Conservation (phyloP, 2,329 filamentous ascomycete genomes). For the Endoconidiophora laricicola region DNA sequence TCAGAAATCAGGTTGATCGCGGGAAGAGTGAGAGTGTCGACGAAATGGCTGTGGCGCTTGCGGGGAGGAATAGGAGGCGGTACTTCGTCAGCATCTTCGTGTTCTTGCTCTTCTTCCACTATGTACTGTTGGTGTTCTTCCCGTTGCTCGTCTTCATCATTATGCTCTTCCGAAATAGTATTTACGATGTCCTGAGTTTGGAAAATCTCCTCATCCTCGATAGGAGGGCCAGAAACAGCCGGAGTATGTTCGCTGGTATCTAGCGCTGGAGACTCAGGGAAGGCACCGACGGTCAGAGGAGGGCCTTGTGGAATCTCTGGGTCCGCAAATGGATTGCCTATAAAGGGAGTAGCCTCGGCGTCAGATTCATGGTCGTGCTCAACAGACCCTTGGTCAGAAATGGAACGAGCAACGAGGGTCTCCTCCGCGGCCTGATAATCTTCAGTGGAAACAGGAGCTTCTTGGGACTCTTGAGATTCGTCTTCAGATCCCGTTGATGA, state of each 20-base stretch:
- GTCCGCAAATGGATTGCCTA: not conserved
- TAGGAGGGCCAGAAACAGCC: not conserved
- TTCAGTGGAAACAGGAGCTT: too few relatives aligned
- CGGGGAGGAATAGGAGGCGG: conserved; percentile 7
- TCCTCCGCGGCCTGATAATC: too few relatives aligned
- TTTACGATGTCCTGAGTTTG: not conserved
- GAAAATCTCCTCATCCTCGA: not conserved
- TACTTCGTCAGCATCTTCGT: not conserved
- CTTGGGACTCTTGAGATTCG: too few relatives aligned
- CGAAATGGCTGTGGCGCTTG: not conserved
- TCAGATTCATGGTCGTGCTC: too few relatives aligned
- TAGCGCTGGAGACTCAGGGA: not conserved
- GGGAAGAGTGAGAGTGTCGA: too few relatives aligned
- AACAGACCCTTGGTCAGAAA: too few relatives aligned
- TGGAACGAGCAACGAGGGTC: too few relatives aligned
- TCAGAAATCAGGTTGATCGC: too few relatives aligned
- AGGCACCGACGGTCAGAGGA: not conserved
- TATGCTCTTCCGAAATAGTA: not conserved
- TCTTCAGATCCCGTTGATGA: too few relatives aligned
- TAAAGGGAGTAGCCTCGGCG: not conserved
- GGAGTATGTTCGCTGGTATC: not conserved
- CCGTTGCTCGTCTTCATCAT: not conserved
- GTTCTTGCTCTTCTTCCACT: not conserved
- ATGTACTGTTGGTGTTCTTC: not conserved
- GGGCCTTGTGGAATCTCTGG: not conserved